Percentiles rank a stretch among this genome's conserved stretches.
Conservation (phyloP, 177 flowering plant genomes). For the Vitis hybrid region DNA sequence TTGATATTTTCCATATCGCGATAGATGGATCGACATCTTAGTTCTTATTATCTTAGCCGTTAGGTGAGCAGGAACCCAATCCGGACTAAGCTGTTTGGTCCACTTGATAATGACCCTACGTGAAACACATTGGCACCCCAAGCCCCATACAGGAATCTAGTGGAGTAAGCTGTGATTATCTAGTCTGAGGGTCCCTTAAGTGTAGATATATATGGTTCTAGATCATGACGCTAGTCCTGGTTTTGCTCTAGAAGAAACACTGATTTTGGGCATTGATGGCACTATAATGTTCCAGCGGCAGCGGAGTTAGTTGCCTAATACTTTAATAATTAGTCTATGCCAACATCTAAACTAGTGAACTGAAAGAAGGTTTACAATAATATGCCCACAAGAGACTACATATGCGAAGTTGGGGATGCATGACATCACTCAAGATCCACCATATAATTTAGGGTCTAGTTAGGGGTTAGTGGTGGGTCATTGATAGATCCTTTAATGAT, state of each 20-base stretch:
- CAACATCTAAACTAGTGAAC: slow-evolving; percentile 17
- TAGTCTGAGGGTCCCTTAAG: neutral
- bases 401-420: neutral
- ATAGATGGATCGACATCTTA: no score
- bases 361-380: slow-evolving; percentile 8
- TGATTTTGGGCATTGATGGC: slow-evolving; percentile 5
- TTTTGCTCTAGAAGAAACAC: slow-evolving; percentile 5
- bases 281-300: slow-evolving; percentile 16
- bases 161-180: neutral
- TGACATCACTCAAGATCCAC: neutral
- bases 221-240: neutral
- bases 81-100: neutral
- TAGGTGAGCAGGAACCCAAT: no score
- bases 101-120: neutral
- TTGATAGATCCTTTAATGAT: slow-evolving; percentile 11
- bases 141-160: no score
- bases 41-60: no score
- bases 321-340: slow-evolving; percentile 3
- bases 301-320: slow-evolving; percentile 27
- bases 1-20: no score
- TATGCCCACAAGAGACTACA: neutral
- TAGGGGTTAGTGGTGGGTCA: slow-evolving; percentile 17
- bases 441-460: neutral
- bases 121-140: neutral
- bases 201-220: neutral